Percentiles rank a stretch among this genome's conserved stretches.
Conservation (phyloP, 1,284 basidiomycete species). For the Ceratobasidium sp. region DNA sequence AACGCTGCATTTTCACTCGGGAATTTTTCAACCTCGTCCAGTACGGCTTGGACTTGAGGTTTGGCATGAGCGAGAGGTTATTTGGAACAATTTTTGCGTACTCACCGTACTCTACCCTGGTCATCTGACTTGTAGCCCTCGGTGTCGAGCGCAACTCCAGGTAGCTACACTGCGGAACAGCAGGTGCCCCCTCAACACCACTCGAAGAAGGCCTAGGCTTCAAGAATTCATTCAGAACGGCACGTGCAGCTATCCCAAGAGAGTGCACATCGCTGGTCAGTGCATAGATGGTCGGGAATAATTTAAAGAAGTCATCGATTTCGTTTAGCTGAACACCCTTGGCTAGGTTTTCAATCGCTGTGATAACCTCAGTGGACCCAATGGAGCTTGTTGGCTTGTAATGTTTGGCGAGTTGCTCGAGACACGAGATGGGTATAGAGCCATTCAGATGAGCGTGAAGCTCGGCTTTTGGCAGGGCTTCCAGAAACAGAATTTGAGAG, state of each 20-base stretch:
- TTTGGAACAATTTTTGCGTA: neutral
- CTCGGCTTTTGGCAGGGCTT: slow-evolving; percentile 74
- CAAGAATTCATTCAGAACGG: slow-evolving; percentile 69
- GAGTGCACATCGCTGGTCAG: slow-evolving; percentile 65
- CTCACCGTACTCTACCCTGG: slow-evolving; percentile 39
- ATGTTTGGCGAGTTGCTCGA: slow-evolving; percentile 68
- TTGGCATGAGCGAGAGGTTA: neutral
- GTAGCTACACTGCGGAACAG: slow-evolving; percentile 64
- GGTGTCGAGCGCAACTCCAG: slow-evolving; percentile 79
- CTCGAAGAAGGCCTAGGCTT: slow-evolving; percentile 41
- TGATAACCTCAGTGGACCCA: slow-evolving; percentile 37
- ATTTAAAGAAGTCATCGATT: slow-evolving; percentile 70
- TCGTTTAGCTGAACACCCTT: slow-evolving; percentile 59
- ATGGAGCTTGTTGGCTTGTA: slow-evolving; percentile 45
- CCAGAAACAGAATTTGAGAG: slow-evolving; percentile 63
- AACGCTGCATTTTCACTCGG: slow-evolving; percentile 59
- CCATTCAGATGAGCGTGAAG: slow-evolving; percentile 84
- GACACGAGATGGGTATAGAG: slow-evolving; percentile 70
- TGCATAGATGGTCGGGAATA: slow-evolving; percentile 79
- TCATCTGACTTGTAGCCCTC: slow-evolving; percentile 52
- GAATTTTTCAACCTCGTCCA: slow-evolving; percentile 69
- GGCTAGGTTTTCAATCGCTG: slow-evolving; percentile 56
- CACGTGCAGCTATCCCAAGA: slow-evolving; percentile 62
- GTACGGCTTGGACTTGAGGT: slow-evolving; percentile 58
- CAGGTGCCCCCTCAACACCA: slow-evolving; percentile 45